phyloP scores from a whole-genome alignment of 108 stramenopile genomes.

The Stephanodiscus triporus region DNA sequence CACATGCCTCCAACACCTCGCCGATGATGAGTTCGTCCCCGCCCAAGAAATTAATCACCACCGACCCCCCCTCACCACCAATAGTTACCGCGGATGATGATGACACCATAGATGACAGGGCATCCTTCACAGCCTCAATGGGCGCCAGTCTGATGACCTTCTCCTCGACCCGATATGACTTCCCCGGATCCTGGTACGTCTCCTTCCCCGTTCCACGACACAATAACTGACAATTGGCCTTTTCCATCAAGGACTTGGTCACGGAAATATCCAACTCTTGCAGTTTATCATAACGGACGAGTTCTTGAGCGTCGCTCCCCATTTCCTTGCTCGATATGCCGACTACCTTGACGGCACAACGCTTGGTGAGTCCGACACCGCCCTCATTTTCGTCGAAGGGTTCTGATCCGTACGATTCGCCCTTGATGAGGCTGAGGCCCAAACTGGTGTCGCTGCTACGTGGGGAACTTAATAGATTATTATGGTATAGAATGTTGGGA shows the following conservation, averaged over 20 bases:
- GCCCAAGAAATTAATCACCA: constrained; percentile 56
- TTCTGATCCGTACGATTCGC: constrained; percentile 47
- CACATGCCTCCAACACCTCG: constrained; percentile 68
- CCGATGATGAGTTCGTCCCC: constrained; percentile 76
- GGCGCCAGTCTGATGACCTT: constrained; percentile 58
- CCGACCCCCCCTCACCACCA: constrained; percentile 6
- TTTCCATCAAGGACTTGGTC: constrained; percentile 44
- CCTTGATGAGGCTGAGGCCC: constrained; percentile 49
- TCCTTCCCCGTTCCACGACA: constrained; percentile 70
- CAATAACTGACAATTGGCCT: constrained; percentile 47
- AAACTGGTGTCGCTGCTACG: constrained; percentile 9
- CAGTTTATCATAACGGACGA: constrained; percentile 58
- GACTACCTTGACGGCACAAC: constrained; percentile 63
- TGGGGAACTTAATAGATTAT: neutral
- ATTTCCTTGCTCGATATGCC: constrained; percentile 59
- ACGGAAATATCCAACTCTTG: constrained; percentile 36
- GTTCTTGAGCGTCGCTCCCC: constrained; percentile 35
- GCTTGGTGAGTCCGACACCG: constrained; percentile 66
- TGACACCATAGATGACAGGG: constrained; percentile 37
- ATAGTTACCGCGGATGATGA: constrained; percentile 24
- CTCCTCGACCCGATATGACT: constrained; percentile 41
- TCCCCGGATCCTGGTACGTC: constrained; percentile 70
- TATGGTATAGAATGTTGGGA: neutral
- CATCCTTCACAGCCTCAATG: constrained; percentile 66
- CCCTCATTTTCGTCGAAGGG: constrained; percentile 57